Evolutionary conservation across 2,329 filamentous ascomycete species (phyloP), one percentile per base, ranked within the genome.

Genomic region (Aspergillus intermedius): DNA sequence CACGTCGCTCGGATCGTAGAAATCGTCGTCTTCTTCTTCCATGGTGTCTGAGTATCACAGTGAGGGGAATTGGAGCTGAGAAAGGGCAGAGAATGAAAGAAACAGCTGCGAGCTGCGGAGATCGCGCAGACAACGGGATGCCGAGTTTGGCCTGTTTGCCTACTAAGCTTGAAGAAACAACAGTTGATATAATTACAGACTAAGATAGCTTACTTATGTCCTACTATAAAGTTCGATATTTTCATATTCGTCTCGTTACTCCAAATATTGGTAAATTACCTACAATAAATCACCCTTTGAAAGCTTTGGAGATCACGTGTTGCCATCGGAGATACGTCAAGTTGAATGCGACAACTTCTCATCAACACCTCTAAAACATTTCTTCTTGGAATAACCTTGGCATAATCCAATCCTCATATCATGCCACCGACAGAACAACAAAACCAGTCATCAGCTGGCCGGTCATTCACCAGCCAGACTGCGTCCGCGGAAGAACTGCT

Each of bases 401-500:
- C n/a, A 19, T 15, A 45, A 7, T n/a, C n/a, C 3, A 17, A 45
- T 15, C 9, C 17, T 13, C 19, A 13, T 32, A 42, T 37, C 42
- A 60, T 60, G 58, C 47, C 58, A 4, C 52, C 56, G n/a, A 63
- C 68, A 25, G 70, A 73, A 42, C 60, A 65, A 17, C 65, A 63
- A 6, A 71, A 65, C 42, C 64, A 68, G 23, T 68, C 65, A 35
- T 72, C 73, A 17, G 76, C 74, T 23, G 74, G 65, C 37, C 70
- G 73, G 48, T 70, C 74, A 12, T 95, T 95, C 70, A 84, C 84
- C 1, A 77, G 84, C 39, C 87, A 91, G 63, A 84, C 83, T 54
- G 78, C 85, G 57, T 87, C 87, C 1, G 87, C 88, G 1, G 82
- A 91, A 67, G 85, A 95, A 63, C 77, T 89, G 12, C 78, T 95